Evolutionary conservation across 106 monocot genomes (phyloP).

Genomic region (Dioscorea zingiberensis): DNA sequence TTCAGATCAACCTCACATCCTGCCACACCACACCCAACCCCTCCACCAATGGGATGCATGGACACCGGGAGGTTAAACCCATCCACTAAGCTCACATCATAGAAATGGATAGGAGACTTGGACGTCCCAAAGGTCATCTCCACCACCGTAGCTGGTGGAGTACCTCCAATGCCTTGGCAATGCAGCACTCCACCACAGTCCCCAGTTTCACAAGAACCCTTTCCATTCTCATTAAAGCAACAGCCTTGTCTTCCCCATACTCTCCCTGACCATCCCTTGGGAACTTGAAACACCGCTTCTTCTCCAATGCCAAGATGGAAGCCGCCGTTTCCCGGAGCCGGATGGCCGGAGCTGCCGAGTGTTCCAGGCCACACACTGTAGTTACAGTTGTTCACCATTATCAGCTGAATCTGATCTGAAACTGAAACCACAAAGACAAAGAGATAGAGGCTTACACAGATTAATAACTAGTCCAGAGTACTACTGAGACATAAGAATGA

Average conservation of each 20-base stretch:
- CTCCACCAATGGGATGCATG: constrained; percentile 44
- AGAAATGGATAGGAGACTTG: constrained; percentile 45
- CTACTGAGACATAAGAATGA: not conserved
- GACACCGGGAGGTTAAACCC: constrained; percentile 69
- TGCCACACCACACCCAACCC: constrained; percentile 55
- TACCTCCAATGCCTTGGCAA: constrained; percentile 43
- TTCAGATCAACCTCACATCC: constrained; percentile 59
- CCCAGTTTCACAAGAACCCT: constrained; percentile 51
- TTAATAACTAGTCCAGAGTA: not conserved
- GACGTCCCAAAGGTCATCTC: constrained; percentile 66
- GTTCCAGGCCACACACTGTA: constrained; percentile 54
- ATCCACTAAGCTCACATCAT: constrained; percentile 75
- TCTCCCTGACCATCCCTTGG: constrained; percentile 51
- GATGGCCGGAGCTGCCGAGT: constrained; percentile 42
- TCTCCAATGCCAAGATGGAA: constrained; percentile 37
- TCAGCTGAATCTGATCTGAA: constrained; percentile 28
- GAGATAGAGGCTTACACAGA: not conserved
- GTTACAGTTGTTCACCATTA: constrained; percentile 64
- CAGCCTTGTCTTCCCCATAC: constrained; percentile 62
- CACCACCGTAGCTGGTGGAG: constrained; percentile 58
- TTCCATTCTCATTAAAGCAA: constrained; percentile 32
- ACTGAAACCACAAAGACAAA: not conserved
- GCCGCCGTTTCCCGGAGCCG: constrained; percentile 35
- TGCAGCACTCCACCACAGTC: constrained; percentile 51
- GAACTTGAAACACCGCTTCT: constrained; percentile 27